These are phyloP conservation scores for Heritiera littoralis DNA, from an alignment of 345 rosid genomes.

Conservation along the genomic window DNA sequence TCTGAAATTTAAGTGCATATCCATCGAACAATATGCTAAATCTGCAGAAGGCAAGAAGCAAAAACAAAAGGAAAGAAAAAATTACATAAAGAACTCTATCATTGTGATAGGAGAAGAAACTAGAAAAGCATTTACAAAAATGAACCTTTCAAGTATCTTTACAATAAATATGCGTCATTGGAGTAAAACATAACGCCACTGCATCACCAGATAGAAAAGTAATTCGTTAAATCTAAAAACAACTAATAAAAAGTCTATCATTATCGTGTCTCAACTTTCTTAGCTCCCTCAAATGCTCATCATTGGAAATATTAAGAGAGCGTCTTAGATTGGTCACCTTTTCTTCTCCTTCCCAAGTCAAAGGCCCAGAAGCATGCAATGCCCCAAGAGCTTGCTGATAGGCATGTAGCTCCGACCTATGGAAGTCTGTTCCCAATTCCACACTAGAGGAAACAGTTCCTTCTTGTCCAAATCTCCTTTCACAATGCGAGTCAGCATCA, in stretches of 20 bases:
- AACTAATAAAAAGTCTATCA: slow-evolving; percentile 4
- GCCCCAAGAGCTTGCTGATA: slow-evolving; percentile 53
- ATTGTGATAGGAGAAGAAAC: not conserved
- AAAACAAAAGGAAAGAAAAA: not conserved
- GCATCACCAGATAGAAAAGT: not conserved
- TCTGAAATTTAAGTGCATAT: not conserved
- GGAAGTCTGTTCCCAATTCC: slow-evolving; percentile 50
- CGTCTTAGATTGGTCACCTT: slow-evolving; percentile 71
- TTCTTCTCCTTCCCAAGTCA: slow-evolving; percentile 81
- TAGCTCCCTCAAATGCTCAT: slow-evolving; percentile 77
- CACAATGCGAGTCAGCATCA: slow-evolving; percentile 52
- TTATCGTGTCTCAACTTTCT: slow-evolving; percentile 43
- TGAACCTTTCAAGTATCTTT: slow-evolving; percentile 9
- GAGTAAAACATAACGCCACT: not conserved
- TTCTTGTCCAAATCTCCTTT: slow-evolving; percentile 30
- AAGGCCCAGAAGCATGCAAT: slow-evolving; percentile 64
- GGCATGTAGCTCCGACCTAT: slow-evolving; percentile 64
- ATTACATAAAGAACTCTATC: not conserved
- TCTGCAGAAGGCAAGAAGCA: not conserved
- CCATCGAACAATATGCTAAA: not conserved
- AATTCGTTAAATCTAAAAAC: slow-evolving; percentile 11
- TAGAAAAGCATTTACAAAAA: not conserved
- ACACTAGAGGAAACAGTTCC: slow-evolving; percentile 30
- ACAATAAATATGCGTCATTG: not conserved
- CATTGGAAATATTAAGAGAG: slow-evolving; percentile 66